Base-by-base conservation (phyloP, 352 stramenopile species). In the Pythium folliculosum region DNA sequence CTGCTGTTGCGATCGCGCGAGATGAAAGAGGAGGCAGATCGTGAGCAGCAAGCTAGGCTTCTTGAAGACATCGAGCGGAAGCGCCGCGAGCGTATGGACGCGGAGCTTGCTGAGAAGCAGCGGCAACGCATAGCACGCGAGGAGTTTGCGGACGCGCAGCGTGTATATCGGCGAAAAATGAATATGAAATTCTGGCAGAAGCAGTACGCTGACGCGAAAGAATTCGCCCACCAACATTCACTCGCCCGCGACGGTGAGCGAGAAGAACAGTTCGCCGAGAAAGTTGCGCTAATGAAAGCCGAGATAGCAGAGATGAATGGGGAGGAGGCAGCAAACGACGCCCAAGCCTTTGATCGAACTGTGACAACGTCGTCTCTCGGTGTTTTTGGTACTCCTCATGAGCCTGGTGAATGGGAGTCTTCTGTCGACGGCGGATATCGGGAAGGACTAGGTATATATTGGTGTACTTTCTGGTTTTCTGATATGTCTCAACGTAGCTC, bases 101-200 rank as follows among this genome's bases (percentile, higher is more conserved):
- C 80, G 12, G 62, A 76, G 43, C 69, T 77, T 5, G 64, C 72
- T 10, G 69, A 80, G 37, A 85, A 90, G 22, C 75, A 80, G 22
- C 71, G 60, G 1, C 32, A 57, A 1, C 52, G 60, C 1, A 63
- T 63, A 0, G 65, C 70, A 4, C 53, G 71, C 0, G 69, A 76
- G 52, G 50, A 69, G 13, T 62, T 67, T 25, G 60, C 47, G 12
- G 75, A 77, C 2, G 38, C 72, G 0, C 70, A 81, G n/a, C 57
- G 72, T 0, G 57, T 70, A 0, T 71, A 82, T 37, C 73, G 75
- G 4, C 73, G 86, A 8, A 69, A 82, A n/a, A 77, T 81, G 64
- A 92, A 85, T 51, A 71, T 82, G 53, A 78, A 75, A 19, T 92
- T 90, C 54, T 94, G 86, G 86, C 67, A 87, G 58, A 89, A 89